phyloP scores from a whole-genome alignment of 129 eudicot species.

The Centrapalus pauciflorus region DNA sequence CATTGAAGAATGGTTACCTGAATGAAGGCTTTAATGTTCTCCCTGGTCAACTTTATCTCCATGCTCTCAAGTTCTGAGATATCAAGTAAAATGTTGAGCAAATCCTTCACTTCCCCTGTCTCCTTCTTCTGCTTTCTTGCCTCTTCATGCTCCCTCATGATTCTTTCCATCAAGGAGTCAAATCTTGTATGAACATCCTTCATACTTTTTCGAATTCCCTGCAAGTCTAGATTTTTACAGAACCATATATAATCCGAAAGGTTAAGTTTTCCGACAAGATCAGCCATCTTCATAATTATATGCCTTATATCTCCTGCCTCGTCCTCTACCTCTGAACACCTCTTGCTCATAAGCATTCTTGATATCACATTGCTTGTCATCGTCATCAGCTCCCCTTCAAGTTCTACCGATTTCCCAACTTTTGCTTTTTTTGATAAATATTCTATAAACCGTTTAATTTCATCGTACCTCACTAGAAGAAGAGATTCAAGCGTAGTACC shows the following conservation, averaged over 20 bases:
- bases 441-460: constrained; percentile 25
- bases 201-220: constrained; percentile 40
- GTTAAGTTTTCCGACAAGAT: constrained; percentile 28
- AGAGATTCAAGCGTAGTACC: constrained; percentile 30
- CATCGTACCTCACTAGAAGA: constrained; percentile 30
- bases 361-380: constrained; percentile 47
- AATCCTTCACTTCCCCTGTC: constrained; percentile 28
- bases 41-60: constrained; percentile 42
- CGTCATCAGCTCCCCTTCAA: constrained; percentile 32
- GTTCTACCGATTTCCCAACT: constrained; percentile 21
- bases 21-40: constrained; percentile 68
- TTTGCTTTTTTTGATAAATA: constrained; percentile 12
- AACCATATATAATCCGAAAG: constrained; percentile 39
- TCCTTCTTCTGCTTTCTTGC: constrained; percentile 1
- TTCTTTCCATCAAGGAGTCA: constrained; percentile 38
- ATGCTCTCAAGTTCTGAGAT: constrained; percentile 44
- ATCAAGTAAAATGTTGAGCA: constrained; percentile 59
- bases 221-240: constrained; percentile 34
- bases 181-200: constrained; percentile 22
- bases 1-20: constrained; percentile 40
- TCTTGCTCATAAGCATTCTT: constrained; percentile 45
- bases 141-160: constrained; percentile 35
- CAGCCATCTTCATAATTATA: constrained; percentile 32
- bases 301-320: constrained; percentile 36
- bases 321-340: constrained; percentile 28